A percentile compares a stretch with the other conserved stretches of the same genome.
phyloP scores from a whole-genome alignment of 805 yeast species.

The Lipomyces yamanashiensis region DNA sequence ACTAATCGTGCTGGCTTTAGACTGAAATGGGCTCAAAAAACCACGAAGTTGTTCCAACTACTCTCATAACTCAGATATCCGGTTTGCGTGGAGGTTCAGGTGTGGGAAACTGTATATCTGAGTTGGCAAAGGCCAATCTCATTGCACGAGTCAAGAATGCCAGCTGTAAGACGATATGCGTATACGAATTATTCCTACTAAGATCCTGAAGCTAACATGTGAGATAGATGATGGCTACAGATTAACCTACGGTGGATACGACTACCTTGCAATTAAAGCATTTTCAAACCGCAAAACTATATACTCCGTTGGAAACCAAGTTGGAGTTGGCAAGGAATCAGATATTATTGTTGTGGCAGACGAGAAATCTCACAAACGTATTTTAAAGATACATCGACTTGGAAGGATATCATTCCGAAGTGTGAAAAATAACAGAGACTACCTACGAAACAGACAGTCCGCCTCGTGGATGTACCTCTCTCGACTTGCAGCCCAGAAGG shows the following conservation, averaged over 20 bases:
- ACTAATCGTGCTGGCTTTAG: constrained; percentile 6
- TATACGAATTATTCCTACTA: too few species aligned
- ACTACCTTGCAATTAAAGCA: constrained; percentile 85
- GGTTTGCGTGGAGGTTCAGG: constrained; percentile 75
- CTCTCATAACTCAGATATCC: constrained; percentile 77
- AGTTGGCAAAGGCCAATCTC: constrained; percentile 82
- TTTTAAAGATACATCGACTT: constrained; percentile 86
- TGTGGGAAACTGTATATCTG: constrained; percentile 78
- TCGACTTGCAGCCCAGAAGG: constrained; percentile 88
- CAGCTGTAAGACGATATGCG: constrained; percentile 49
- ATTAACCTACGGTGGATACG: constrained; percentile 86
- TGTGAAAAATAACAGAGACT: constrained; percentile 92
- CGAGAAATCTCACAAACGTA: constrained; percentile 65
- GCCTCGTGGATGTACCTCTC: constrained; percentile 94
- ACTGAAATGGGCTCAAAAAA: constrained; percentile 84
- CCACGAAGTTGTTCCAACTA: constrained; percentile 94
- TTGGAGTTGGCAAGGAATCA: constrained; percentile 97
- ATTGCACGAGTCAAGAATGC: constrained; percentile 84
- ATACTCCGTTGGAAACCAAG: constrained; percentile 79
- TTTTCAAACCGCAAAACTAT: constrained; percentile 75
- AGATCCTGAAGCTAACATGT: background rate
- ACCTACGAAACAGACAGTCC: constrained; percentile 69
- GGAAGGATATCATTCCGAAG: constrained; percentile 94
- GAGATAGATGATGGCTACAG: constrained; percentile 84
- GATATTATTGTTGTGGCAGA: constrained; percentile 87